Percentiles rank a stretch among this genome's conserved stretches.
Evolutionary conservation across 148 eudicot species (phyloP).

Genomic region (Silene uniflora): DNA sequence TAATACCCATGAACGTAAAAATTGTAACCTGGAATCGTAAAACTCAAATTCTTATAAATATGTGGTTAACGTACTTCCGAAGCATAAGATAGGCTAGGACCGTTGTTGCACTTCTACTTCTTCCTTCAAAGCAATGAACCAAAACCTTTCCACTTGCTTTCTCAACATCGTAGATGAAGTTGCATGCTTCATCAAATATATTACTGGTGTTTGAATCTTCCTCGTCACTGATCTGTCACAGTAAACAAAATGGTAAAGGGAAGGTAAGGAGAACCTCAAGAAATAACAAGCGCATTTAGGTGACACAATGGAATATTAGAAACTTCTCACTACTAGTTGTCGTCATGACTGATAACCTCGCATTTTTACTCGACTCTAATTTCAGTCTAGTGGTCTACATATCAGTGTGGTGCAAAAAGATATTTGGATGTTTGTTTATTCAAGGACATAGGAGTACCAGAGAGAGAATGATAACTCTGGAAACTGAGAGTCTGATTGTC

Average conservation of each 20-base stretch:
- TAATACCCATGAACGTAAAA: neutral
- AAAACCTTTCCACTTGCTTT: constrained; percentile 73
- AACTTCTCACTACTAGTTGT: too few relatives aligned
- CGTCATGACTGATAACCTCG: too few relatives aligned
- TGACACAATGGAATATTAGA: too few relatives aligned
- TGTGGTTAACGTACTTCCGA: constrained; percentile 46
- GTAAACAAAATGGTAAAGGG: neutral
- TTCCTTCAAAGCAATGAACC: constrained; percentile 99
- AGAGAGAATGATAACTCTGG: constrained; percentile 36
- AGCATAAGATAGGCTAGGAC: too few relatives aligned
- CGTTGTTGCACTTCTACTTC: constrained; percentile 97
- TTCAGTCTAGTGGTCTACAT: too few relatives aligned
- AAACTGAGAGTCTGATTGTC: constrained; percentile 88
- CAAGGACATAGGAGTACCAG: too few relatives aligned
- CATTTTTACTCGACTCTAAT: too few relatives aligned
- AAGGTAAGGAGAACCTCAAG: neutral
- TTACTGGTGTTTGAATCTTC: constrained; percentile 81
- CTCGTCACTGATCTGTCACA: constrained; percentile 66
- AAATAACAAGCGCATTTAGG: neutral
- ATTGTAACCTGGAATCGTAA: neutral
- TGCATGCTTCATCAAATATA: too few relatives aligned
- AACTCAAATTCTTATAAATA: neutral
- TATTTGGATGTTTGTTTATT: too few relatives aligned
- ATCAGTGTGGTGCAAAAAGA: too few relatives aligned
- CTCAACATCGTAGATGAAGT: constrained; percentile 71